Percentiles rank a stretch among this genome's conserved stretches.
Conservation (phyloP, 352 stramenopile species). For the Phytophthora fragariaefolia region DNA sequence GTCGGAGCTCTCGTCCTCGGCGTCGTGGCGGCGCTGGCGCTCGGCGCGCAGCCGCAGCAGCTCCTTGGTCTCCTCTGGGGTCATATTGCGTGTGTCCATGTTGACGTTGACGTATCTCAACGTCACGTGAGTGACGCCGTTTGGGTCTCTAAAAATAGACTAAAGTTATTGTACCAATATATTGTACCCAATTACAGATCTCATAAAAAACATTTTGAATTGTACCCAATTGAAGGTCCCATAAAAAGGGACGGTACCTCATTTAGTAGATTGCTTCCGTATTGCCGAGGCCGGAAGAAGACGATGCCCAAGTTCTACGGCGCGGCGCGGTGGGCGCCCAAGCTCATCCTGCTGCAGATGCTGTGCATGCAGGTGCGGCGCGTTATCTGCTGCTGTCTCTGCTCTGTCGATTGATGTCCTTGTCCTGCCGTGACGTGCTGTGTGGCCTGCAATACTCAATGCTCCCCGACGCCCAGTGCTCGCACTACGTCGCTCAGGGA, state of each 20-base stretch:
- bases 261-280: no score
- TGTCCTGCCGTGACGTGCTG: background rate
- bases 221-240: no score
- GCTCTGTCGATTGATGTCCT: slow-evolving; percentile 4
- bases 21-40: slow-evolving; percentile 25
- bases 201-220: no score
- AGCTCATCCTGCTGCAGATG: slow-evolving; percentile 90
- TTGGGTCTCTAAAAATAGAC: no score
- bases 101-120: slow-evolving; percentile 23
- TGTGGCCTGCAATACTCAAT: background rate
- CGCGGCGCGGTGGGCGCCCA: slow-evolving; percentile 79
- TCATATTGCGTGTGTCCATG: slow-evolving; percentile 29
- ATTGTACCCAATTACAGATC: no score
- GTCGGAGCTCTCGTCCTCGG: slow-evolving; percentile 7
- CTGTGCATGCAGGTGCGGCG: slow-evolving; percentile 81
- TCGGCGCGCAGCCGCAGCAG: slow-evolving; percentile 55
- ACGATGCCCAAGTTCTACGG: slow-evolving; percentile 89
- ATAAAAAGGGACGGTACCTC: no score
- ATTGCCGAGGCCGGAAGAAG: slow-evolving; percentile 12
- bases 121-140: background rate
- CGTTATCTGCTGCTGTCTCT: background rate
- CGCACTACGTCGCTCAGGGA: slow-evolving; percentile 81
- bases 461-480: slow-evolving; percentile 67
- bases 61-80: slow-evolving; percentile 64
- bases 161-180: no score